phyloP scores from a whole-genome alignment of 768 basidiomycete species.

The Tephrocybe rancida region DNA sequence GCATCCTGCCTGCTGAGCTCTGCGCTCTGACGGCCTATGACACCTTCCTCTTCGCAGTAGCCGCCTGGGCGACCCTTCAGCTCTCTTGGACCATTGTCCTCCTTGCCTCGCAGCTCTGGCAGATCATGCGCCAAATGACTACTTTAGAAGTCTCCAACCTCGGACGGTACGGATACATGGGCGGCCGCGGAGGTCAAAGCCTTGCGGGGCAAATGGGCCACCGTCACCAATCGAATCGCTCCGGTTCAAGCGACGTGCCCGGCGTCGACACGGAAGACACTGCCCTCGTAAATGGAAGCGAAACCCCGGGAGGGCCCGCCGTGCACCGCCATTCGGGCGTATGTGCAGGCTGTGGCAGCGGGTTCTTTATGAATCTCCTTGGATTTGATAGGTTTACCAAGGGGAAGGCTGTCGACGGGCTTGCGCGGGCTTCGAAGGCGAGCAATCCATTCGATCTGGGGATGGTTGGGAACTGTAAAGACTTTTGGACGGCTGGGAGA shows the following conservation, averaged over 20 bases:
- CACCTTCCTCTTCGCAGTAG: conserved; percentile 82
- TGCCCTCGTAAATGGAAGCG: conserved; percentile 35
- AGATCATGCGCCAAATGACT: conserved; percentile 92
- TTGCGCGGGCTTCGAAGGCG: conserved; percentile 73
- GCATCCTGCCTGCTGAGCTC: conserved; percentile 66
- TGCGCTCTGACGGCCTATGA: conserved; percentile 76
- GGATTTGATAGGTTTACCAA: conserved; percentile 95
- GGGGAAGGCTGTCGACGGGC: conserved; percentile 85
- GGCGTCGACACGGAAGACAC: conserved; percentile 53
- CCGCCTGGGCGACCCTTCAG: conserved; percentile 88
- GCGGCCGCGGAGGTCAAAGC: conserved; percentile 77
- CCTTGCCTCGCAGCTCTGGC: conserved; percentile 86
- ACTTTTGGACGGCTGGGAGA: conserved; percentile 90
- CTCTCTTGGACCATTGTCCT: conserved; percentile 94
- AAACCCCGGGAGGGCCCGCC: conserved; percentile 23
- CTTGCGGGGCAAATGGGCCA: conserved; percentile 79
- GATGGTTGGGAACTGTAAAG: conserved; percentile 75
- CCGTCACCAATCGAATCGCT: conserved; percentile 45
- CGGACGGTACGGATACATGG: conserved; percentile 96
- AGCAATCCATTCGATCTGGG: conserved; percentile 94
- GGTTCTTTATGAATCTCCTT: conserved; percentile 86
- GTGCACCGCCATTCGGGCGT: conserved; percentile 49
- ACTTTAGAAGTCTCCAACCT: conserved; percentile 95
- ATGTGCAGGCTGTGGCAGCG: conserved; percentile 48
- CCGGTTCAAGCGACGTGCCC: conserved; percentile 25